Evolutionary conservation across 129 eudicot species (phyloP), one percentile per base, ranked within the genome.

Genomic region (Heracleum sosnowskyi): DNA sequence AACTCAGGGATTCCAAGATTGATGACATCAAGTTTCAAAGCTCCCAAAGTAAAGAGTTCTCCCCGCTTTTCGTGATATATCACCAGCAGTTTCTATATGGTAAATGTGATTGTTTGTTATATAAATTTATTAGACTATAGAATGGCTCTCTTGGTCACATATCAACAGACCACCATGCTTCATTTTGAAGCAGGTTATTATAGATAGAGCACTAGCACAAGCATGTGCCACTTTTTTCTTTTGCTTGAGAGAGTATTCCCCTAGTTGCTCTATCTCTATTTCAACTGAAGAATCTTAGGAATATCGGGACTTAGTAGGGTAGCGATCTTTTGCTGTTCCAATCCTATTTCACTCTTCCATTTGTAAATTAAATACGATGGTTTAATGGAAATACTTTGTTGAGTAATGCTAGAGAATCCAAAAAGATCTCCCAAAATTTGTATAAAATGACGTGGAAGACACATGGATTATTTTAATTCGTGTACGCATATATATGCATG

Each of bases 11-110:
- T 81, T 60, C 89, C 92, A 7, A 86, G 75, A 34, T 57, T 88
- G 75, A 86, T 88, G 81, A 73, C 85, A 33, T 84, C 92, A 17
- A 71, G 80, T 1, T 88, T 88, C 77, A 88, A 81, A 75, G 87
- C 84, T 37, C 92, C 92, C 36, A 88, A 88, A 71, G 55, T 86
- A 57, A 86, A 86, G 76, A 42, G 28, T 45, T 62, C 79, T 68
- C 78, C 75, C 28, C 41, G 35, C 42, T 37, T 39, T 37, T 62
- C 20, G 18, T 77, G 80, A 77, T 63, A 63, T n/a, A 29, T 29
- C 36, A 63, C 20, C 36, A 29, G 36, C 37, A 63, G 70, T 35
- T 63, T 62, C 35, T 63, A 11, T 63, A 1, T 63, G 70, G 70
- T 63, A 63, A n/a, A 1, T 29, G 70, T 63, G 13, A 63, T 63